Conservation (phyloP, 2,329 filamentous ascomycete genomes). For the Gaeumannomyces tritici region DNA sequence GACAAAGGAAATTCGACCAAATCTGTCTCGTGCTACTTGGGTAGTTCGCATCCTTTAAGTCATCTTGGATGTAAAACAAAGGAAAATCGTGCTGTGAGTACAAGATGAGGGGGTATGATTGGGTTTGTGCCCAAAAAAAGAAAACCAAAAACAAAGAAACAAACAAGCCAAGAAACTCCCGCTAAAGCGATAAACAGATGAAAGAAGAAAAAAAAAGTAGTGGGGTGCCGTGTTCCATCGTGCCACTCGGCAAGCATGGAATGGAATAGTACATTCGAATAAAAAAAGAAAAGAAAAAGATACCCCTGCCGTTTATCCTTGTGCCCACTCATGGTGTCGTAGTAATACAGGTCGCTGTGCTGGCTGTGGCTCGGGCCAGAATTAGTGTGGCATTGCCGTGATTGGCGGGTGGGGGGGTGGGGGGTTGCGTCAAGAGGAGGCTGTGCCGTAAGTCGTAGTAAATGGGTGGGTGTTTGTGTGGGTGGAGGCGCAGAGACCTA, state of each 20-base stretch:
- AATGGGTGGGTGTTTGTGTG: background rate
- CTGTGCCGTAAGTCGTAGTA: background rate
- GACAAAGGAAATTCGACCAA: background rate
- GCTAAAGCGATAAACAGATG: background rate
- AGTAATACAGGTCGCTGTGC: background rate
- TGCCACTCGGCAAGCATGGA: no score
- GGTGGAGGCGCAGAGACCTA: background rate
- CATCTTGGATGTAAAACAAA: background rate
- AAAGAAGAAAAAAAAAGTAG: background rate
- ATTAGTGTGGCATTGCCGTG: background rate
- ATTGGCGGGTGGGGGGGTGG: background rate
- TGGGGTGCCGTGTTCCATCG: no score
- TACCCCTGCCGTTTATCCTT: constrained; percentile 1
- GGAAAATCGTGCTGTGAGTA: background rate
- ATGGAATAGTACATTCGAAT: no score
- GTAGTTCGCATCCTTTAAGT: background rate
- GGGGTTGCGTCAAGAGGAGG: background rate
- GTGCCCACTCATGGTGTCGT: constrained; percentile 8
- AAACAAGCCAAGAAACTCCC: background rate
- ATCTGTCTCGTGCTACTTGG: background rate
- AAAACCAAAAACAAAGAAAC: background rate
- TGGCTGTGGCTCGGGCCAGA: background rate
- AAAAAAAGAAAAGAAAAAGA: no score
- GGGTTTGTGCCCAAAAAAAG: background rate
- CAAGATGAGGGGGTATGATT: background rate